These are phyloP conservation scores for Nakazawaea ambrosiae DNA, from an alignment of 805 yeast genomes.

Conservation along the genomic window DNA sequence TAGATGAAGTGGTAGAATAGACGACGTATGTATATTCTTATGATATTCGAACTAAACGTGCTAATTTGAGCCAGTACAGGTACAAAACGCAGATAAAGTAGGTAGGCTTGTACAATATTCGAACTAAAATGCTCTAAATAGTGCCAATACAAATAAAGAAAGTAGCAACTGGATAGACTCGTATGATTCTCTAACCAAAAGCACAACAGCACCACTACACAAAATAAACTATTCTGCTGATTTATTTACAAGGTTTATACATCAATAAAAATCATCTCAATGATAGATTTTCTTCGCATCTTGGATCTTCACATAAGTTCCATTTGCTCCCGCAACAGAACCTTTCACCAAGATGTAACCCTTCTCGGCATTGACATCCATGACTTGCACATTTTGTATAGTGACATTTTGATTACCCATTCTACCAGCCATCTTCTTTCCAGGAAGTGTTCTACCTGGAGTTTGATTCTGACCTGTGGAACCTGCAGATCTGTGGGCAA, in stretches of 20 bases:
- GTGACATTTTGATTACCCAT: conserved; percentile 81
- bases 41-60: too few relatives aligned
- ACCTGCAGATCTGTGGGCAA: conserved; percentile 93
- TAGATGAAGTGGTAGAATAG: too few relatives aligned
- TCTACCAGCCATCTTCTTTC: conserved; percentile 97
- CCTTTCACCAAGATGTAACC: conserved; percentile 86
- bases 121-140: too few relatives aligned
- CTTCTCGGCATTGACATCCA: conserved; percentile 73
- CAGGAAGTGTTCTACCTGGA: conserved; percentile 95
- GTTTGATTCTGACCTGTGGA: conserved; percentile 93
- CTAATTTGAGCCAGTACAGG: too few relatives aligned
- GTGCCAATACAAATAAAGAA: too few relatives aligned
- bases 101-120: too few relatives aligned
- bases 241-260: conserved; percentile 1
- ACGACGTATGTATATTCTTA: too few relatives aligned
- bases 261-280: too few relatives aligned
- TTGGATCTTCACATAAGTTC: conserved; percentile 62
- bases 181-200: too few relatives aligned
- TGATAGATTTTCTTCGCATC: conserved; percentile 58
- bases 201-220: too few relatives aligned
- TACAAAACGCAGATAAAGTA: too few relatives aligned
- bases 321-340: conserved; percentile 84
- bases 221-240: background rate
- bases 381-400: conserved; percentile 64
- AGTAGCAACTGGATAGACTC: too few relatives aligned